Evolutionary conservation across 352 stramenopile species (phyloP), one percentile per base, ranked within the genome.

Genomic region (Thalassiosira ordinaria): DNA sequence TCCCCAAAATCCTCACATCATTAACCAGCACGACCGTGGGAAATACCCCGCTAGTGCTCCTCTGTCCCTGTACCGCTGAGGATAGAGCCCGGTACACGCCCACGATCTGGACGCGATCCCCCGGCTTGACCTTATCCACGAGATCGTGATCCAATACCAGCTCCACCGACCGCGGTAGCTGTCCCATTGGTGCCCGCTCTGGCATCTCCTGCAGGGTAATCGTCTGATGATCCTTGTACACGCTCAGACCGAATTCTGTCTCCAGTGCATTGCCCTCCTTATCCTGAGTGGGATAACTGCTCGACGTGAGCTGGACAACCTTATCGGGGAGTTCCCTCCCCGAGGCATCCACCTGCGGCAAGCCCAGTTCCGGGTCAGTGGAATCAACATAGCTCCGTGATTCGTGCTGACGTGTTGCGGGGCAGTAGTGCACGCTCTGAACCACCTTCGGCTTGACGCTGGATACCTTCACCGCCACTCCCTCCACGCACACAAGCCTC

Each of bases 171-270:
- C 98, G 92, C 8, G 98, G 98, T 9, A 99, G 86, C 84, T 99
- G 97, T 51, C 98, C 80, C 94, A 98, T 95, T 8, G 97, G 97
- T 4, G 97, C 97, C 4, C 95, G 95, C 91, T 99, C 98, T 9
- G 96, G 96, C 90, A 97, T 97, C 85, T 98, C 96, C 82, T 98
- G 96, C 22, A 98, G 80, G 0, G 92, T 96, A 20, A 98, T 86
- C 8, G 89, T 96, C 91, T 99, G 98, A 84, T 99, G 97, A 82
- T 99, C 97, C 79, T 99, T 99, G 92, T 98, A 99, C 71, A 96
- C 90, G 27, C 92, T 98, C 0, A 99, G 92, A 0, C 97, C 98
- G 75, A 98, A 99, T 82, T 99, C 98, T 0, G 97, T 99, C 86
- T 99, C 97, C 18, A 99, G 84, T 6, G 94, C 84, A 82, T 99